phyloP scores from a whole-genome alignment of 2,329 filamentous ascomycete species.

The Neopestalotiopsis clavispora region DNA sequence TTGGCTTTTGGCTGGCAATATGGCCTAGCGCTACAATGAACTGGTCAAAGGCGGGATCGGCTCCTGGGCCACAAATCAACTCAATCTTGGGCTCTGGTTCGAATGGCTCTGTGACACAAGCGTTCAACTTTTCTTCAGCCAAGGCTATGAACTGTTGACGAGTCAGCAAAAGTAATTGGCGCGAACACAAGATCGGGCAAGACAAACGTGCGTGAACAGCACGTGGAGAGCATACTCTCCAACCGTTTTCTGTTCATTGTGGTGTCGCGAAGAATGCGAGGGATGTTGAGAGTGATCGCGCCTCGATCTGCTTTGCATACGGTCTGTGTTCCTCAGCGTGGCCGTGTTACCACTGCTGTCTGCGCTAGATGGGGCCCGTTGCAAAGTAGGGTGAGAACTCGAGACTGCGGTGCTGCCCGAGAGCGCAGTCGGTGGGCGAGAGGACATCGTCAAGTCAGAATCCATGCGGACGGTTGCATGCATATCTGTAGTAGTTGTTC shows the following conservation, averaged over 20 bases:
- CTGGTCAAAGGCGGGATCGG: conserved; percentile 90
- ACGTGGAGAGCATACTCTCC: conserved; percentile 97
- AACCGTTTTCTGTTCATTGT: conserved; percentile 87
- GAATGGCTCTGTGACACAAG: conserved; percentile 80
- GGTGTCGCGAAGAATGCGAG: conserved; percentile 75
- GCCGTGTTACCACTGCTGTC: conserved; percentile 49
- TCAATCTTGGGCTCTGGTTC: conserved; percentile 87
- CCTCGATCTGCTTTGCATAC: conserved; percentile 70
- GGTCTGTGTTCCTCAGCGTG: conserved; percentile 60
- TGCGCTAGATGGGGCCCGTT: conserved; percentile 51
- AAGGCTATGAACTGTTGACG: conserved; percentile 79
- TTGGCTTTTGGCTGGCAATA: conserved; percentile 92
- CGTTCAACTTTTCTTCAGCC: conserved; percentile 94
- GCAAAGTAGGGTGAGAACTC: conserved; percentile 38
- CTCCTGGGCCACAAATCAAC: conserved; percentile 85
- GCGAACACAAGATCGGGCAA: neutral
- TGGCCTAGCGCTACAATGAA: conserved; percentile 91
- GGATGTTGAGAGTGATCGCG: conserved; percentile 77
- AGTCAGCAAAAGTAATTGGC: conserved; percentile 34
- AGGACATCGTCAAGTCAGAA: conserved; percentile 42
- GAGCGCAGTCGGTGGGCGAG: conserved; percentile 53
- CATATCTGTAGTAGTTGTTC: conserved; percentile 47
- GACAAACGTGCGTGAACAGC: conserved; percentile 83
- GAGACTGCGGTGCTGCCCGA: conserved; percentile 47
- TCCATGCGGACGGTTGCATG: conserved; percentile 52